These are phyloP conservation scores for Camellia granthamiana DNA, from an alignment of 148 eudicot species.

Conservation along the genomic window DNA sequence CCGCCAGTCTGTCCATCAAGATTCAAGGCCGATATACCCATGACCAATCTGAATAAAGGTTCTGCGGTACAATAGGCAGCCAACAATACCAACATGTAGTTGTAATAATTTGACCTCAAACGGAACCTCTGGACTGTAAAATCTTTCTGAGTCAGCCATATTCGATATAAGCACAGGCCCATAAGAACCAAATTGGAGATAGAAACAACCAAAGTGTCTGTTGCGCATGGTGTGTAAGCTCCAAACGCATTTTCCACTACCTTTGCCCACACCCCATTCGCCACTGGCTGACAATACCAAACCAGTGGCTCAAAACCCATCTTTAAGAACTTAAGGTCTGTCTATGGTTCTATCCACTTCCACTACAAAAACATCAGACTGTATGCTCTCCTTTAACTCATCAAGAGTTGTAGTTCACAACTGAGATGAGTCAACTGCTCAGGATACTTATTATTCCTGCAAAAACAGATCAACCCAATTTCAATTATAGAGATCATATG, in stretches of 20 bases:
- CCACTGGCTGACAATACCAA: conserved; percentile 89
- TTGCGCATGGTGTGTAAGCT: conserved; percentile 87
- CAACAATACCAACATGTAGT: conserved; percentile 63
- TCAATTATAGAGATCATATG: too few relatives aligned
- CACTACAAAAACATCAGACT: background rate
- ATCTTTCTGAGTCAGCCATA: conserved; percentile 69
- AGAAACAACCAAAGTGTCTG: conserved; percentile 58
- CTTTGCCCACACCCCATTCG: conserved; percentile 81
- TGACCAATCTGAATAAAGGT: conserved; percentile 74
- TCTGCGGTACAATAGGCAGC: conserved; percentile 76
- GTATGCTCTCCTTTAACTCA: background rate
- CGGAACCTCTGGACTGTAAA: conserved; percentile 48
- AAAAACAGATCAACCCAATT: background rate
- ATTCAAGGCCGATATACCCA: conserved; percentile 78
- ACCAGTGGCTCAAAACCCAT: conserved; percentile 81
- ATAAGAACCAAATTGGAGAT: conserved; percentile 67
- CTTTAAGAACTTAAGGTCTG: conserved; percentile 5
- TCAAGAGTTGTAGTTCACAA: background rate
- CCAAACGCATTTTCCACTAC: conserved; percentile 79
- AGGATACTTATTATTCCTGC: conserved; percentile 1
- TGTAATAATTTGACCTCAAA: conserved; percentile 74
- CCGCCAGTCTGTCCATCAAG: conserved; percentile 72
- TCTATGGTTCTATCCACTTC: background rate
- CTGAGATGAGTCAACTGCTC: background rate
- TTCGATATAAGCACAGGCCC: conserved; percentile 66